Percentiles rank a stretch among this genome's conserved stretches.
Conservation (phyloP, 768 basidiomycete genomes). For the Suillus placidus region DNA sequence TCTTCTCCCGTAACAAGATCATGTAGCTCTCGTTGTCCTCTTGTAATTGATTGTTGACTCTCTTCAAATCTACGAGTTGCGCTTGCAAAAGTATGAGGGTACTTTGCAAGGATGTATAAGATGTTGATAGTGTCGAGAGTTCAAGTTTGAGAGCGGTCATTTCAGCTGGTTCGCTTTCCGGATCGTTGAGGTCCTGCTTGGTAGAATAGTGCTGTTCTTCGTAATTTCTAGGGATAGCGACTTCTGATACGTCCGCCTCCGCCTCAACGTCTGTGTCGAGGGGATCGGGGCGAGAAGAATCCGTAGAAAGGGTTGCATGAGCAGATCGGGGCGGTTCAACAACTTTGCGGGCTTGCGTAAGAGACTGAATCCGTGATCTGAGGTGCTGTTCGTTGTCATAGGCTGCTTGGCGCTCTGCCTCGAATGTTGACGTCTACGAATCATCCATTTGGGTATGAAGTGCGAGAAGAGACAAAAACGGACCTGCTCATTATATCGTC, state of each 20-base stretch:
- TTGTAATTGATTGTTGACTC: constrained; percentile 84
- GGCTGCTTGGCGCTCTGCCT: constrained; percentile 89
- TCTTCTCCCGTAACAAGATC: constrained; percentile 89
- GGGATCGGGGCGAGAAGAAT: constrained; percentile 7
- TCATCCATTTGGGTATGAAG: constrained; percentile 15
- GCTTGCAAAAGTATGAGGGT: constrained; percentile 83
- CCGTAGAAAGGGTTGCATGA: constrained; percentile 21
- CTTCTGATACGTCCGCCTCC: constrained; percentile 44
- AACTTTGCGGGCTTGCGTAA: constrained; percentile 67
- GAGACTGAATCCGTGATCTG: constrained; percentile 85
- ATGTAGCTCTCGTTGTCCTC: constrained; percentile 98
- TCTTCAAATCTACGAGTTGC: constrained; percentile 84
- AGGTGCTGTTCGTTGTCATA: constrained; percentile 94
- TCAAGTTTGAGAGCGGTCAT: constrained; percentile 84
- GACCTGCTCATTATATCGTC: constrained; percentile 90
- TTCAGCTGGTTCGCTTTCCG: constrained; percentile 79
- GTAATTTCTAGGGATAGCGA: constrained; percentile 27
- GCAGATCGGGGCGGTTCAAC: constrained; percentile 40
- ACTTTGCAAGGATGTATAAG: constrained; percentile 80
- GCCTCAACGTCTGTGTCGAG: constrained; percentile 40
- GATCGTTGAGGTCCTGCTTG: constrained; percentile 59
- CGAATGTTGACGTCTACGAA: constrained; percentile 78
- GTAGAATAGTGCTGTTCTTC: constrained; percentile 26
- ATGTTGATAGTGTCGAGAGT: constrained; percentile 83
- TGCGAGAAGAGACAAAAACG: constrained; percentile 18